A percentile compares a stretch with the other conserved stretches of the same genome.
Evolutionary conservation across 345 rosid genomes (phyloP).

Genomic region (Brassica carinata): DNA sequence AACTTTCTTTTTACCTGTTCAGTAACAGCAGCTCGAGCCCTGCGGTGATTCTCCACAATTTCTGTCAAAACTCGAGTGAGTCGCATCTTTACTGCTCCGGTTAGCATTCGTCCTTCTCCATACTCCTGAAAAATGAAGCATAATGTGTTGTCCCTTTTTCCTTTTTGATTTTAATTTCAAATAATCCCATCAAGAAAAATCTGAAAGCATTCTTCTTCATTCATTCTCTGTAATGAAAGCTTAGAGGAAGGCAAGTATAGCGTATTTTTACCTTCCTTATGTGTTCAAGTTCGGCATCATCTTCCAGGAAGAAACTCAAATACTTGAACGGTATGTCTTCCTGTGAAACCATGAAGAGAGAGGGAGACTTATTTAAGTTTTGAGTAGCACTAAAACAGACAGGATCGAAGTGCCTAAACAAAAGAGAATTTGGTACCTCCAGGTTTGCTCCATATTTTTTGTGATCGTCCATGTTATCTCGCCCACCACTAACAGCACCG

Average conservation of each 20-base stretch:
- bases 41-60: slow-evolving; percentile 77
- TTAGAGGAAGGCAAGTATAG: neutral
- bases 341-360: slow-evolving; percentile 41
- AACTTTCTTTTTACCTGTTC: slow-evolving; percentile 57
- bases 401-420: neutral
- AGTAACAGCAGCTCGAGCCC: slow-evolving; percentile 79
- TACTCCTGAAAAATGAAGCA: neutral
- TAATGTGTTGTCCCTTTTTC: neutral
- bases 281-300: slow-evolving; percentile 81
- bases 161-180: too few species aligned
- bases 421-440: slow-evolving; percentile 49
- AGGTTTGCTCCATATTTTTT: slow-evolving; percentile 79
- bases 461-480: slow-evolving; percentile 69
- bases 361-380: neutral
- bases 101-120: neutral
- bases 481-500: slow-evolving; percentile 86
- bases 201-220: neutral
- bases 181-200: neutral
- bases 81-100: slow-evolving; percentile 63
- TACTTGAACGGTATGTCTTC: slow-evolving; percentile 89
- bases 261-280: slow-evolving; percentile 60
- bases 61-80: slow-evolving; percentile 70
- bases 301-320: slow-evolving; percentile 77
- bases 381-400: neutral
- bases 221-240: neutral